phyloP scores from a whole-genome alignment of 2,329 filamentous ascomycete genomes.

The Sarocladium strictum region DNA sequence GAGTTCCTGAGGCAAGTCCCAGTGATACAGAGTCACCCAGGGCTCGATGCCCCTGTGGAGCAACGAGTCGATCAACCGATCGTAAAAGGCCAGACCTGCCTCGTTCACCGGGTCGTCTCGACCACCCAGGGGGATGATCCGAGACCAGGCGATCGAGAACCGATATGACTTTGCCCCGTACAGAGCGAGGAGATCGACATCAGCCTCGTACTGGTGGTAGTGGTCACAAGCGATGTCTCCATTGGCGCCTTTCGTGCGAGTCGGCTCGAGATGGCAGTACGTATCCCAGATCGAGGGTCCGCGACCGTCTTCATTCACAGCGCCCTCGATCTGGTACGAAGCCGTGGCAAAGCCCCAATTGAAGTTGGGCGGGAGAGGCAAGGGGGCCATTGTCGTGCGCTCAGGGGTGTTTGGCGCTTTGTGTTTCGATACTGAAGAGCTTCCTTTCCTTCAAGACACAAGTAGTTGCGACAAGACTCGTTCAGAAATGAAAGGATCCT shows the following conservation, averaged over 20 bases:
- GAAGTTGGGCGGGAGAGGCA: conserved; percentile 28
- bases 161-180: conserved; percentile 56
- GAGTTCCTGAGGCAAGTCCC: conserved; percentile 41
- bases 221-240: conserved; percentile 43
- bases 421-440: background rate
- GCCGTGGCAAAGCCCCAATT: conserved; percentile 36
- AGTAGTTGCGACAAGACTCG: background rate
- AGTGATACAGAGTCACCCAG: conserved; percentile 59
- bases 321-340: conserved; percentile 39
- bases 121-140: conserved; percentile 59
- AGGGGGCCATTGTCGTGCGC: background rate
- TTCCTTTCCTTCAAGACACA: background rate
- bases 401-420: background rate
- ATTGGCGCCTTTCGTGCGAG: conserved; percentile 31
- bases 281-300: conserved; percentile 38
- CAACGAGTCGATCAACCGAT: conserved; percentile 53
- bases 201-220: conserved; percentile 39
- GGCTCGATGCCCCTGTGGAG: conserved; percentile 51
- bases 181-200: conserved; percentile 53
- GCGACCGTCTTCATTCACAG: conserved; percentile 31
- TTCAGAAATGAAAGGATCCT: background rate
- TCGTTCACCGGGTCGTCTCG: conserved; percentile 58
- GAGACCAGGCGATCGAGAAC: conserved; percentile 62
- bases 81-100: conserved; percentile 53
- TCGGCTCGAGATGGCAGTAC: conserved; percentile 33